Evolutionary conservation across 768 basidiomycete genomes (phyloP), one percentile per base, ranked within the genome.

Genomic region (Crassisporium funariophilum): DNA sequence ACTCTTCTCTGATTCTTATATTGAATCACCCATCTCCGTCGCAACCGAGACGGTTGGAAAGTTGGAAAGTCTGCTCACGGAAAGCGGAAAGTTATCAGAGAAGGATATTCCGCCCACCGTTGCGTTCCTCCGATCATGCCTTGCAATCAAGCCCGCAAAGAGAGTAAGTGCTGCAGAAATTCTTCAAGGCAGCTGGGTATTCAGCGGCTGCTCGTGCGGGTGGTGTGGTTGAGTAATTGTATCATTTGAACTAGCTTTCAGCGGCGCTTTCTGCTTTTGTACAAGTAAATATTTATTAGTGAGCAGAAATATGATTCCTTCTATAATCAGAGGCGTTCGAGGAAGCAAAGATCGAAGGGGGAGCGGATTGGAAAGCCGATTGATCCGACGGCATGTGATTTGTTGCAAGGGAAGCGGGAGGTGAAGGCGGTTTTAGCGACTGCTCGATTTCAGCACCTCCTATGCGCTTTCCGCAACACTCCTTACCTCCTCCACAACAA

Each of bases 1-100:
- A 4, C 51, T 53, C 23, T 53, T 53, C 35, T 38, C 41, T n/a
- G 51, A 53, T 11, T 48, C 51, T 9, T 53, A 53, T 20, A 25
- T 47, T 12, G 35, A 15, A 10, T 47, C 51, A 6, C 51, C 51
- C 17, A 23, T 44, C 41, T 35, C 47, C 21, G 37, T 37, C 8
- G 51, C 51, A 17, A 39, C 24, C 25, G 46, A 48, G 24, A 44
- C 35, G 5, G 13, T 53, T 11, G 41, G 34, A 6, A 44, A 48
- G 41, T 36, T 53, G 11, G 46, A 53, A 25, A 43, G 5, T 17
- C 29, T 53, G 4, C 51, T 53, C 41, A 35, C 41, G n/a, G 46
- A 39, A 15, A 39, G 35, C 19, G 46, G 22, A 23, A 53, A 53
- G 17, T 4, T 53, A 23, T 25, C 41, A 31, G 29, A 43, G 17